These are phyloP conservation scores for Durusdinium trenchii DNA, from an alignment of 73 alveolate genomes.

Conservation along the genomic window DNA sequence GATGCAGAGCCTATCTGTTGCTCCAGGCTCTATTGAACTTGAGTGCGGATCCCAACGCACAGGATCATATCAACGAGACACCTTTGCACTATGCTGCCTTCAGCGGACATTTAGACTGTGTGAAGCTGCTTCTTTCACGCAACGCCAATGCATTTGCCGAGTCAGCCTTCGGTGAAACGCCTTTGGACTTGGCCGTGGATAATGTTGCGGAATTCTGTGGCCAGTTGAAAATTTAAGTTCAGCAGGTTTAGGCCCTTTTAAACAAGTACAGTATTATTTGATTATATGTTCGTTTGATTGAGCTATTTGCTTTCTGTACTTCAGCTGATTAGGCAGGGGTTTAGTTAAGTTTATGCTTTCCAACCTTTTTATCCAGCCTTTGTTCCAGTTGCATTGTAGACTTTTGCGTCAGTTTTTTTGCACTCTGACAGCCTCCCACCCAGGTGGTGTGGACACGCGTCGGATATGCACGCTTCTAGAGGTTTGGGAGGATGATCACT, in stretches of 20 bases:
- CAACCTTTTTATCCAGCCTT: not conserved
- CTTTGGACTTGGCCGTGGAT: conserved; percentile 42
- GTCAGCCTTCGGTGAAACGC: conserved; percentile 61
- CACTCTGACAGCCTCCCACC: not conserved
- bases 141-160: conserved; percentile 16
- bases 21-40: conserved; percentile 9
- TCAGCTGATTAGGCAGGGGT: too few relatives aligned
- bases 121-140: conserved; percentile 52
- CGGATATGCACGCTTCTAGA: conserved; percentile 44
- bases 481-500: conserved; percentile 18
- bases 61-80: conserved; percentile 61
- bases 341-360: not conserved
- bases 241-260: not conserved
- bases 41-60: conserved; percentile 51
- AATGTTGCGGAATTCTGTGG: conserved; percentile 57
- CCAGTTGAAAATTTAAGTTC: not conserved
- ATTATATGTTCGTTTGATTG: not conserved
- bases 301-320: too few relatives aligned
- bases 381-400: too few relatives aligned
- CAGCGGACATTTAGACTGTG: conserved; percentile 14
- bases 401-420: not conserved
- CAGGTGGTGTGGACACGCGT: conserved; percentile 35
- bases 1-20: too few relatives aligned
- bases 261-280: not conserved
- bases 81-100: conserved; percentile 75